Evolutionary conservation across 164 flowering plant species (phyloP).

Genomic region (Sedum album): DNA sequence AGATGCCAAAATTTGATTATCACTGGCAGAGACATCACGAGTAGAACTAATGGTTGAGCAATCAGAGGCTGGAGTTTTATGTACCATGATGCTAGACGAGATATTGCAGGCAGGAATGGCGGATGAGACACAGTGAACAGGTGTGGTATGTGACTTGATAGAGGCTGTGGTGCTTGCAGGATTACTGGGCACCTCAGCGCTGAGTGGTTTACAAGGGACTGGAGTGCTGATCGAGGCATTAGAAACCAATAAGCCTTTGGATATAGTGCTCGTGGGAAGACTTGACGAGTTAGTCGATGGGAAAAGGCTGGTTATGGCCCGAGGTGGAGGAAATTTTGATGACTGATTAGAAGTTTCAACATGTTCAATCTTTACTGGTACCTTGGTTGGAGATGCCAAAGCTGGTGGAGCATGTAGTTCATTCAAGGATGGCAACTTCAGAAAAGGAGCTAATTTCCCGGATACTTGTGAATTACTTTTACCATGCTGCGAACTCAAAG

Average conservation of each 20-base stretch:
- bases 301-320: not conserved
- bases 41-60: not conserved
- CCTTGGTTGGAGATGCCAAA: conserved; percentile 13
- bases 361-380: conserved; percentile 7
- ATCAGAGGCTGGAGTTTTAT: not conserved
- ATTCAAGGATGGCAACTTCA: conserved; percentile 12
- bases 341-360: conserved; percentile 3
- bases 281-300: not conserved
- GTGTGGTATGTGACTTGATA: not conserved
- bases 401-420: conserved; percentile 13
- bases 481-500: conserved; percentile 41
- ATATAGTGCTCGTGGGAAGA: not conserved
- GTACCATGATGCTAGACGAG: not conserved
- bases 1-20: not conserved
- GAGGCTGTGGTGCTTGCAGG: not conserved
- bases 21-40: not conserved
- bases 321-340: not conserved
- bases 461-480: conserved; percentile 23
- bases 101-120: not conserved
- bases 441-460: conserved; percentile 17
- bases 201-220: not conserved
- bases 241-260: not conserved
- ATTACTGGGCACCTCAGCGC: not conserved
- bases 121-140: not conserved
- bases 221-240: not conserved